Percentiles rank a stretch among this genome's conserved stretches.
These are phyloP conservation scores for Amniculicola lignicola DNA, from an alignment of 495 filamentous ascomycete genomes.

Conservation along the genomic window DNA sequence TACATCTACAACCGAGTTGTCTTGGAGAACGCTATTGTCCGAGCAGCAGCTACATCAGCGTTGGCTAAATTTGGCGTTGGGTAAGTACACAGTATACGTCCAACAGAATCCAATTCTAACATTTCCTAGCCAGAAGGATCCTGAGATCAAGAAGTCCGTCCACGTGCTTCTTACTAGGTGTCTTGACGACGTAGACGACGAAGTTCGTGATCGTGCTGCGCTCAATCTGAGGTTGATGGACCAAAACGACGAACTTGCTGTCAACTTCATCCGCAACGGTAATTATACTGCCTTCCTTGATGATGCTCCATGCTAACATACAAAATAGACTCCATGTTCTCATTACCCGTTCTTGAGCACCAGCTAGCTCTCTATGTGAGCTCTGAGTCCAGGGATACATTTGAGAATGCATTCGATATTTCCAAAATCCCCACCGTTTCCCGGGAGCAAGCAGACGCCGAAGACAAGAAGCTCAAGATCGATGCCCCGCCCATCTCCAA, in stretches of 20 bases:
- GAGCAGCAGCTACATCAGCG: conserved; percentile 92
- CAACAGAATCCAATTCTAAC: background rate
- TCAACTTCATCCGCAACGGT: conserved; percentile 89
- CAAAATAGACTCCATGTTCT: conserved; percentile 82
- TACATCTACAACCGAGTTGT: conserved; percentile 99
- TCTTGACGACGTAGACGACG: conserved; percentile 95
- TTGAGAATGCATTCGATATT: conserved; percentile 83
- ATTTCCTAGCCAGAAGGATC: conserved; percentile 67
- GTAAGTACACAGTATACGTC: background rate
- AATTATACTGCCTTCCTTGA: conserved; percentile 33
- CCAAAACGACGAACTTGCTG: conserved; percentile 75
- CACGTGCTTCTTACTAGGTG: conserved; percentile 89
- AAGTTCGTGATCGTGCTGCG: conserved; percentile 93
- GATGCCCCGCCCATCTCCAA: conserved; percentile 93
- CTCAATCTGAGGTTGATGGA: conserved; percentile 85
- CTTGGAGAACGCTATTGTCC: conserved; percentile 92
- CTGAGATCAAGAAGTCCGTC: conserved; percentile 93
- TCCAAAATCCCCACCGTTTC: conserved; percentile 89
- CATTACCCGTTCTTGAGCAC: conserved; percentile 92
- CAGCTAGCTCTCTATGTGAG: conserved; percentile 98
- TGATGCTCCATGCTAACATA: background rate
- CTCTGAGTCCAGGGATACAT: conserved; percentile 78
- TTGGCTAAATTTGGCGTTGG: conserved; percentile 96
- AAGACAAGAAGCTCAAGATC: conserved; percentile 93
- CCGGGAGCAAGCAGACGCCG: conserved; percentile 93